These are phyloP conservation scores for Ambrosia trifida DNA, from an alignment of 129 eudicot species.

Conservation along the genomic window DNA sequence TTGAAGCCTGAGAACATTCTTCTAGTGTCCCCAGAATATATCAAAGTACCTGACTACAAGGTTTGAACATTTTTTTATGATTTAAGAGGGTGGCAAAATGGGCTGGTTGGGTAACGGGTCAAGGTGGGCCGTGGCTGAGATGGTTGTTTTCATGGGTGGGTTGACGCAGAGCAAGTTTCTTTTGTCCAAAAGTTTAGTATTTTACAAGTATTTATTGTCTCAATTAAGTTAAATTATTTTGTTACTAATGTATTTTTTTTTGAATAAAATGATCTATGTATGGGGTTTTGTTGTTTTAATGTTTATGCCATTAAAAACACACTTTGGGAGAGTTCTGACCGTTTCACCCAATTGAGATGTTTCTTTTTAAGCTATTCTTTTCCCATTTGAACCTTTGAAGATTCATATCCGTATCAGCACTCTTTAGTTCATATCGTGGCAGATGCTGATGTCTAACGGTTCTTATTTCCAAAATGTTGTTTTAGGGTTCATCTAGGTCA, in stretches of 20 bases:
- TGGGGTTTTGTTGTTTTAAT: not conserved
- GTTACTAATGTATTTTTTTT: not conserved
- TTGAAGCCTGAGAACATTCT: constrained; percentile 88
- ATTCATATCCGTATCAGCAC: not conserved
- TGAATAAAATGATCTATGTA: not conserved
- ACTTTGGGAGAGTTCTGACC: not conserved
- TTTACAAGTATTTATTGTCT: not conserved
- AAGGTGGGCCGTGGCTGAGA: not conserved
- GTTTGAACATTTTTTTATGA: constrained; percentile 28
- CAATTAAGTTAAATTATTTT: not conserved
- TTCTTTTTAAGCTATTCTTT: not conserved
- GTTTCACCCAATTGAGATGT: not conserved
- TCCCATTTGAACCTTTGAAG: not conserved
- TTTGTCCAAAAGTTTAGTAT: too few species aligned
- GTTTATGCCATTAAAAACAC: not conserved
- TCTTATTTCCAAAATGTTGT: not conserved
- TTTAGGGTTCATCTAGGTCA: constrained; percentile 63
- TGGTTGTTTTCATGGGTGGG: not conserved
- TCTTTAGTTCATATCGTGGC: not conserved
- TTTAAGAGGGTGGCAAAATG: not conserved
- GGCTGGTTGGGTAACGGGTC: constrained; percentile 2
- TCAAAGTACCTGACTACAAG: constrained; percentile 74
- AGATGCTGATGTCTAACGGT: not conserved
- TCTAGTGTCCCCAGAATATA: constrained; percentile 67
- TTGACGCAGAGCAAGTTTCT: not conserved